These are phyloP conservation scores for Pilaira anomala DNA, from an alignment of 192 early-diverging fungal genomes.

Conservation along the genomic window DNA sequence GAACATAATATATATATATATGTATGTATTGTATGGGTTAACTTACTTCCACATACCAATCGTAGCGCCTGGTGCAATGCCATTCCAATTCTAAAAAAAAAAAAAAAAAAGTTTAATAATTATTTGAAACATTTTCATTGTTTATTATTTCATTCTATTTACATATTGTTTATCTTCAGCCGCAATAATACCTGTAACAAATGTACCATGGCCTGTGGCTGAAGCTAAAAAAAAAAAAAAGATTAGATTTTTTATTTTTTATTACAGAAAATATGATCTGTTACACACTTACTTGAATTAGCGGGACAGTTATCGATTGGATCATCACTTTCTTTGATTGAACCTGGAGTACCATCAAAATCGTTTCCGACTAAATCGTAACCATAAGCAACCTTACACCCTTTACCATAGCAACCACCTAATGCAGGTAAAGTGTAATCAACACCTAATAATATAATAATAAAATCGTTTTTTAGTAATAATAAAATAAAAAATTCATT, in stretches of 20 bases:
- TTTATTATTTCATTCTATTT: conserved; percentile 2
- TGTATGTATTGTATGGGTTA: neutral
- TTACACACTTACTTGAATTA: conserved; percentile 14
- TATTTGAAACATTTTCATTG: neutral
- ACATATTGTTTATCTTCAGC: conserved; percentile 32
- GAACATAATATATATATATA: neutral
- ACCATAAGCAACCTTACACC: conserved; percentile 60
- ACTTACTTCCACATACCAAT: conserved; percentile 71
- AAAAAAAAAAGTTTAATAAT: conserved; percentile 3
- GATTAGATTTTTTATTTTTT: conserved; percentile 1
- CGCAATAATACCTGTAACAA: conserved; percentile 59
- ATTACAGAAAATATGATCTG: neutral
- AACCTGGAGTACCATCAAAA: conserved; percentile 31
- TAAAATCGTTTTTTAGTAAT: no score
- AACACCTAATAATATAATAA: conserved; percentile 26
- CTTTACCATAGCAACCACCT: conserved; percentile 58
- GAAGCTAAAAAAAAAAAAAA: neutral
- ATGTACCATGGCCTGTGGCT: conserved; percentile 59
- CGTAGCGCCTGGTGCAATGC: conserved; percentile 66
- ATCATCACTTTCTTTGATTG: conserved; percentile 35
- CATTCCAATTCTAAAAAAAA: conserved; percentile 42
- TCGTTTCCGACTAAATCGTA: conserved; percentile 64
- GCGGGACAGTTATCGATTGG: conserved; percentile 50
- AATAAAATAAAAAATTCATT: neutral
- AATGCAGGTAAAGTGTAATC: conserved; percentile 63